Evolutionary conservation across 345 rosid genomes (phyloP).

Genomic region (Acer negundo): DNA sequence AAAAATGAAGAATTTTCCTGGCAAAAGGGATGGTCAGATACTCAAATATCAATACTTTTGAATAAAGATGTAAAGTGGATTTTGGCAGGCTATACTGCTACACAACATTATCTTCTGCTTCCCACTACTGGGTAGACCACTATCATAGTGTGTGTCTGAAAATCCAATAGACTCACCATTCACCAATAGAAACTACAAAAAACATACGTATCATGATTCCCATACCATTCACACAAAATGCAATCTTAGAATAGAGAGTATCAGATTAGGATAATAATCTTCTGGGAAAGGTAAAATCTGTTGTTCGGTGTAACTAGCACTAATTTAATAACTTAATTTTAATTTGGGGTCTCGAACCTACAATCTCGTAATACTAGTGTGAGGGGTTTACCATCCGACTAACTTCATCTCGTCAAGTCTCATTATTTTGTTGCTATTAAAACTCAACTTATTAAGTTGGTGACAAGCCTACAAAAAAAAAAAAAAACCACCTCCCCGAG

Average conservation of each 20-base stretch:
- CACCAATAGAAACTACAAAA: background rate
- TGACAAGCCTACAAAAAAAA: no score
- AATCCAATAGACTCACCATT: background rate
- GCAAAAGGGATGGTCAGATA: constrained; percentile 22
- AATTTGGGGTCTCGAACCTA: no score
- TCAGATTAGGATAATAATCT: no score
- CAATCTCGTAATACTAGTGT: no score
- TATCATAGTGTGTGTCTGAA: background rate
- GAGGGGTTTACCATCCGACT: no score
- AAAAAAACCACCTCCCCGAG: no score
- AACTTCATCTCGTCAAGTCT: no score
- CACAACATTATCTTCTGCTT: constrained; percentile 29
- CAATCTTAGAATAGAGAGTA: background rate
- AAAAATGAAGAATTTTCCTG: constrained; percentile 17
- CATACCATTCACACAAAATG: background rate
- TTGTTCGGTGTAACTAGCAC: no score
- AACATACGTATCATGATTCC: background rate
- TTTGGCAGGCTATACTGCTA: constrained; percentile 15
- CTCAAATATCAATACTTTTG: constrained; percentile 13
- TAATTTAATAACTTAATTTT: no score
- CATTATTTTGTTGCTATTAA: no score
- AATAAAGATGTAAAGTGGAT: constrained; percentile 8
- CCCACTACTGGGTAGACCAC: constrained; percentile 26
- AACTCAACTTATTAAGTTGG: no score
- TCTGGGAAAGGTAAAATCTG: no score